Base-by-base conservation (phyloP, 179 eudicot genomes). In the Amaranthus tricolor region DNA sequence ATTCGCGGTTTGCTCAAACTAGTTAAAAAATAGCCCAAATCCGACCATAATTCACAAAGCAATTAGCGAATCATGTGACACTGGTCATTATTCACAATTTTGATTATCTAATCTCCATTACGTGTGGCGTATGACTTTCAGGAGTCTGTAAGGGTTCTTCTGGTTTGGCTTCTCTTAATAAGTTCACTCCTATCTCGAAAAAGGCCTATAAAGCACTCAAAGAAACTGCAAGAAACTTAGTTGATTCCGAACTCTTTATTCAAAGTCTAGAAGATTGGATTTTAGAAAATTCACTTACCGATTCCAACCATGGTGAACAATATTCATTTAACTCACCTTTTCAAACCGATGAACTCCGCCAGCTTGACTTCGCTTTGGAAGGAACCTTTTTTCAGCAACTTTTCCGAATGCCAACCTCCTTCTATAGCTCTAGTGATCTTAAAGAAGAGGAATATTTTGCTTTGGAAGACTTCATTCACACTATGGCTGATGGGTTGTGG, bases 291-390 rank as follows among this genome's bases (percentile, higher is more conserved):
- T 82, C 84, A 19, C 73, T 78, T 61, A 79, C 79, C 71, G 87
- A 80, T 74, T 74, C 82, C 73, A 79, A 77, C 40, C 78, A 82
- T 52, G 84, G 83, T 7, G 84, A 83, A 51, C 87, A 83, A 8
- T 75, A 71, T 62, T 81, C 77, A 21, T 87, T 88, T 76, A 78
- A 77, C 62, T 87, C 90, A 5, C 95, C 95, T 63, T 92, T 92
- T 75, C 78, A 72, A 49, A 83, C 83, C 9, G 93, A 92, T 47
- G 97, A 92, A 66, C 82, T 92, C 44, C 88, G 82, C 7, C 82
- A 83, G 62, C 88, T 92, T 63, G 97, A 92, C 80, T 90, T 70
- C 71, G 97, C 97, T 69, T 76, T 92, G 83, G 97, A 92, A 62
- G 90, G 86, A 55, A 79, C 88, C 57, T 76, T 80, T 73, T 88